Conservation (phyloP, 345 rosid species). For the Dovyalis caffra region DNA sequence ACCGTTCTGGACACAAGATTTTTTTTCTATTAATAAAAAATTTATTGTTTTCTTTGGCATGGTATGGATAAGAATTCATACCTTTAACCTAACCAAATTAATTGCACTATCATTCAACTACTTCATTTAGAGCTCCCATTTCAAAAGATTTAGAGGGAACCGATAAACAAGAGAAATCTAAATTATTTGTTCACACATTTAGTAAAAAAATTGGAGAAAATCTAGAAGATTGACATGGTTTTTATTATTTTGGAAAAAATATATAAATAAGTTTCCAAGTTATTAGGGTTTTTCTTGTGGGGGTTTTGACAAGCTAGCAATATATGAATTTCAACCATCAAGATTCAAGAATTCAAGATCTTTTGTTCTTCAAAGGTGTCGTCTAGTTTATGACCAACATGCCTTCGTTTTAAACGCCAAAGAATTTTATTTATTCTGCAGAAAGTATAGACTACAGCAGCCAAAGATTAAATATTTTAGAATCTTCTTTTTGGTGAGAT, state of each 20-base stretch:
- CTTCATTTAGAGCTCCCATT: neutral
- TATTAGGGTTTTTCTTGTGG: no score
- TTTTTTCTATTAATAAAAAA: no score
- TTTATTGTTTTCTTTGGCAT: neutral
- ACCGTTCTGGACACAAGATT: no score
- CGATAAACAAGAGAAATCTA: no score
- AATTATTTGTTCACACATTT: no score
- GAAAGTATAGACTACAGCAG: neutral
- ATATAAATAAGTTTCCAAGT: no score
- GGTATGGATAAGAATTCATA: neutral
- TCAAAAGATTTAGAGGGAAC: neutral
- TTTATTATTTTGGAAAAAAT: no score
- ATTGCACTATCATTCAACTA: neutral
- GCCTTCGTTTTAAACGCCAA: no score
- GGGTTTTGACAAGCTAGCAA: neutral
- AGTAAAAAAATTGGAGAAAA: no score
- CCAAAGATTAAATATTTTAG: neutral
- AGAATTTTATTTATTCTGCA: neutral
- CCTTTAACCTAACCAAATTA: neutral
- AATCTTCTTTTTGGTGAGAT: constrained; percentile 2
- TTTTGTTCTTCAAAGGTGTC: neutral
- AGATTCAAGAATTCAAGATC: neutral
- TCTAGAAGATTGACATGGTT: no score
- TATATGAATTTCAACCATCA: neutral
- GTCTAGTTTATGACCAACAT: no score